phyloP scores from a whole-genome alignment of 257 asterid species.

The Plantago ovata region DNA sequence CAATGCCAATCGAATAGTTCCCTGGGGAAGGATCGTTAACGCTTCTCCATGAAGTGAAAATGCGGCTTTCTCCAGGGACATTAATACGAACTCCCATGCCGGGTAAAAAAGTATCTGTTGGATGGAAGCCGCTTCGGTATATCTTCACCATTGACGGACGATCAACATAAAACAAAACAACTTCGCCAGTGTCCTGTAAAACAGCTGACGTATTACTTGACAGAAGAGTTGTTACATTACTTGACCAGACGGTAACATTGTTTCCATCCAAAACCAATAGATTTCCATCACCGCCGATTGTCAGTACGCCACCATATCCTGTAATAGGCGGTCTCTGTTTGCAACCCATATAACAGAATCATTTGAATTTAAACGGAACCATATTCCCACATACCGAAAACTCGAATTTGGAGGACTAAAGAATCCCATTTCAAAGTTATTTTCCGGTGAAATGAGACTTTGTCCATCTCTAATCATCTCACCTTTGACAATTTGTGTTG shows the following conservation, averaged over 20 bases:
- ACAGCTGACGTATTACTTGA: constrained; percentile 37
- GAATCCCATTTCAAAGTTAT: constrained; percentile 56
- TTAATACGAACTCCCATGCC: constrained; percentile 42
- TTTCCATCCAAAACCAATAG: constrained; percentile 35
- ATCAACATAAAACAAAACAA: too few species aligned
- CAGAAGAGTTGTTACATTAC: constrained; percentile 22
- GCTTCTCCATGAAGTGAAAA: constrained; percentile 56
- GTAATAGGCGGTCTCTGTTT: constrained; percentile 53
- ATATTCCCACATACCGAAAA: constrained; percentile 62
- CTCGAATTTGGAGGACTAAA: constrained; percentile 48
- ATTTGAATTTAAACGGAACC: constrained; percentile 33
- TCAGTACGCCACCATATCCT: constrained; percentile 38
- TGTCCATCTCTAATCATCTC: constrained; percentile 41
- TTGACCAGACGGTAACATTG: constrained; percentile 37
- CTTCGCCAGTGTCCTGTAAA: constrained; percentile 48
- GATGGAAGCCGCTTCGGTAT: constrained; percentile 60
- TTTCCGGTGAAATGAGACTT: constrained; percentile 35
- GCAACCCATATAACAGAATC: constrained; percentile 73
- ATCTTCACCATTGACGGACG: too few species aligned
- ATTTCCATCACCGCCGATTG: constrained; percentile 35
- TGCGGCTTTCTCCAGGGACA: constrained; percentile 26
- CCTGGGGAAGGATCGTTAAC: constrained; percentile 63
- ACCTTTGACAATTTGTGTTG: constrained; percentile 33
- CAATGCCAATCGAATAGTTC: constrained; percentile 56
- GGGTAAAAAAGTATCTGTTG: constrained; percentile 63